Evolutionary conservation across 768 basidiomycete genomes (phyloP), one percentile per base, ranked within the genome.

Genomic region (Cubamyces sp.): DNA sequence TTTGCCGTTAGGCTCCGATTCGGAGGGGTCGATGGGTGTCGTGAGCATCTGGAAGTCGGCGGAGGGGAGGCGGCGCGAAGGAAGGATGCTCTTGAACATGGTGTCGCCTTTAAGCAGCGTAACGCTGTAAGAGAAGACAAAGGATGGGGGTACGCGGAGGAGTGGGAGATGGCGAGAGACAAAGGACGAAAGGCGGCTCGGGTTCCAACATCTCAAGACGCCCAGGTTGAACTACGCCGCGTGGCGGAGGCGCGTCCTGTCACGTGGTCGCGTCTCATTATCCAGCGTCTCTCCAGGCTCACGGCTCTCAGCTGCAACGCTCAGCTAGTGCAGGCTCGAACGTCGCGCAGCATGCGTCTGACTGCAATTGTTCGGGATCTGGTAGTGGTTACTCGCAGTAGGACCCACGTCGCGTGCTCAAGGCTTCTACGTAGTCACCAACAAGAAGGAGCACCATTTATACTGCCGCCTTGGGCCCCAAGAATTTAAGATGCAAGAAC

Each of bases 31-130:
- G 19, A 72, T 76, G 30, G 68, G 64, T 4, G 78, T 71, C 0
- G 87, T 90, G 50, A 92, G 72, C 78, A 92, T 89, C 3, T 87
- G 88, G 63, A 92, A 92, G 39, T 92, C 90, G 3, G 84, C 74
- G 25, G 86, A 57, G 25, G 86, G 77, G 54, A 86, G 71, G 69
- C 91, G 81, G 74, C 87, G 86, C 11, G 86, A 82, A 1, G 88
- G 87, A 39, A 92, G 77, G 57, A 93, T 91, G 68, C 84, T 82
- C 76, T 91, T 92, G 80, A 93, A 92, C 91, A 93, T 93, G 53
- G 49, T 59, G 18, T 56, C 51, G 55, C 52, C 46, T 54, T 37
- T 37, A 23, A 21, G 30, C 30, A 43, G 47, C 26, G 46, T 15
- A 43, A 30, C 25, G 52, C 16, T n/a, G 19, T n/a, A 9, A 54